Evolutionary conservation across 345 rosid genomes (phyloP), one percentile per base, ranked within the genome.

Genomic region (Aquilaria sinensis): DNA sequence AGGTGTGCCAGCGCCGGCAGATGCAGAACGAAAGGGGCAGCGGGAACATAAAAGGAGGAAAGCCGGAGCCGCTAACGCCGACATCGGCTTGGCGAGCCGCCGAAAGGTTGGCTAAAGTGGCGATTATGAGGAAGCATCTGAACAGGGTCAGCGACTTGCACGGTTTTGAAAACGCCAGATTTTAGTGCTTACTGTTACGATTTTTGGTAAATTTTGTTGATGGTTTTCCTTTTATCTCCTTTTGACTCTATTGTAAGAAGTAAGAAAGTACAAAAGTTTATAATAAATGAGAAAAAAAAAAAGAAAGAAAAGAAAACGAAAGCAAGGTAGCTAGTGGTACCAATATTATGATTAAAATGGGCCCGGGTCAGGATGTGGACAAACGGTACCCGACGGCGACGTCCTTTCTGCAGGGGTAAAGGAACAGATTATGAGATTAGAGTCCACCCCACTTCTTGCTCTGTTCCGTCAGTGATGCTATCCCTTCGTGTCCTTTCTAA

Each of bases 41-140:
- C n/a, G 61, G 29, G 45, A 37, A 37, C 43, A 4, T 68, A 55
- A 53, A 67, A 15, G 53, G 80, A 59, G 34, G 82, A 80, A 86
- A 84, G 78, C 9, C 33, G 15, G 98, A 92, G 84, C 73, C 72
- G 57, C 78, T 86, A 6, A 92, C 98, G 64, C 95, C 96, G 74
- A 86, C 87, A 58, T 92, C 98, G 72, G 96, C 90, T 31, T 92
- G 98, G 98, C 74, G 86, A 73, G 86, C 95, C 23, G 98, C 98
- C 12, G 98, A 92, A 76, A 80, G 78, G 64, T 79, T 92, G 78
- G 98, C 98, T 67, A 86, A 88, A 70, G 84, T 88, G 68, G 98
- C 98, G 46, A 83, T 82, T 32, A 81, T 78, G 95, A 89, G 90
- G 73, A 92, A 88, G 70, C 89, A 90, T 57, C 76, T 92, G 96